phyloP scores from a whole-genome alignment of 768 basidiomycete genomes.

The Naematelia encephala region DNA sequence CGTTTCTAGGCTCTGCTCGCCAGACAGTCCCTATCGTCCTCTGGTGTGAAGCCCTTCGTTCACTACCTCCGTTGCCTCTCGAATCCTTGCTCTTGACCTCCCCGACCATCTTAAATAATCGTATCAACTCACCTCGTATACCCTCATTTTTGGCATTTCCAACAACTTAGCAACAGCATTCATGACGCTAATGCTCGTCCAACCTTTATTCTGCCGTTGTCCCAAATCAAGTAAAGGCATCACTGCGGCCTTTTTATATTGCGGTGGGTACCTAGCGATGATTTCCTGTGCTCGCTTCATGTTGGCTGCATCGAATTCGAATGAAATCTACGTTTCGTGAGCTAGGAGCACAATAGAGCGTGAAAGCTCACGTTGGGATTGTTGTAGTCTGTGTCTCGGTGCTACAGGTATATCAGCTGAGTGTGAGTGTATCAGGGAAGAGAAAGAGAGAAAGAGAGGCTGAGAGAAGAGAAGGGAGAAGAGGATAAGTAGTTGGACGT shows the following conservation, averaged over 20 bases:
- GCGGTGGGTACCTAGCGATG: constrained; percentile 88
- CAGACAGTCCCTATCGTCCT: no score
- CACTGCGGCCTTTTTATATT: constrained; percentile 98
- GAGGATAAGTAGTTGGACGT: no score
- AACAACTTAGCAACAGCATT: constrained; percentile 92
- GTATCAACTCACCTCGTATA: constrained; percentile 67
- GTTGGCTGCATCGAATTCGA: constrained; percentile 78
- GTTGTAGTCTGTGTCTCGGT: constrained; percentile 91
- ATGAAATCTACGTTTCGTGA: constrained; percentile 65
- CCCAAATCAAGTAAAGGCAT: constrained; percentile 95
- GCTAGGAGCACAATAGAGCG: neutral
- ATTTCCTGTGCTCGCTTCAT: constrained; percentile 80
- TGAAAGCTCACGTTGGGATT: constrained; percentile 68
- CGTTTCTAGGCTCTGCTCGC: no score
- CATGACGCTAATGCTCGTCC: constrained; percentile 98
- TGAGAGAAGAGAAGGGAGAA: no score
- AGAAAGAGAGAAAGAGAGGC: neutral
- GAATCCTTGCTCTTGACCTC: no score
- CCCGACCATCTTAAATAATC: no score
- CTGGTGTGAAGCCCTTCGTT: no score
- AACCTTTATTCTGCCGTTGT: constrained; percentile 96
- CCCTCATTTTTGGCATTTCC: constrained; percentile 95
- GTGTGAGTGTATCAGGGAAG: neutral
- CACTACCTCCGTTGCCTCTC: no score
- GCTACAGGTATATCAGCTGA: constrained; percentile 56